Conservation (phyloP, 805 yeast genomes). For the Phaffomyces thermotolerans region DNA sequence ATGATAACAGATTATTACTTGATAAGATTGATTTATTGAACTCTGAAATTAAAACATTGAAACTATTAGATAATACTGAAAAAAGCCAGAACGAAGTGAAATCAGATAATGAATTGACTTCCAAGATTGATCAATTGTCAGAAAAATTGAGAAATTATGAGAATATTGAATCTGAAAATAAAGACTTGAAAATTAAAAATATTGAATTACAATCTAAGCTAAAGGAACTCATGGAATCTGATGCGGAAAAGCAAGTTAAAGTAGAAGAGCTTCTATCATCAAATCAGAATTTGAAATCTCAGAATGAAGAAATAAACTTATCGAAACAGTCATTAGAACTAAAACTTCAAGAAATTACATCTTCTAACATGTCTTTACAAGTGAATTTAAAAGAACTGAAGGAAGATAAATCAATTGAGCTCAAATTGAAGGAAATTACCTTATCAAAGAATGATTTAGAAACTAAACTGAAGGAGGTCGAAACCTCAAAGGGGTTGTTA, state of each 20-base stretch:
- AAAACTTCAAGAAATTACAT: neutral
- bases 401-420: neutral
- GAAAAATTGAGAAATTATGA: neutral
- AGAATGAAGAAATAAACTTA: neutral
- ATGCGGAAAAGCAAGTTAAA: neutral
- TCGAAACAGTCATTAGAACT: neutral
- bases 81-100: neutral
- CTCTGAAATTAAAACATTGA: conserved; percentile 7
- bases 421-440: too few relatives aligned
- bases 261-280: neutral
- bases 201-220: neutral
- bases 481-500: neutral
- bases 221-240: neutral
- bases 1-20: neutral
- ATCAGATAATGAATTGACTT: neutral
- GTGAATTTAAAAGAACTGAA: neutral
- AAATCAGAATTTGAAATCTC: neutral
- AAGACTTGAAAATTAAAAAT: neutral
- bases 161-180: neutral
- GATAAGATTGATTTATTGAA: neutral
- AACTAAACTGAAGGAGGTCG: neutral
- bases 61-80: neutral
- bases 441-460: too few relatives aligned
- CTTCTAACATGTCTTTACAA: neutral
- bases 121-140: neutral